Evolutionary conservation across 495 filamentous ascomycete genomes (phyloP), one percentile per base, ranked within the genome.

Genomic region (Neurospora sp.): DNA sequence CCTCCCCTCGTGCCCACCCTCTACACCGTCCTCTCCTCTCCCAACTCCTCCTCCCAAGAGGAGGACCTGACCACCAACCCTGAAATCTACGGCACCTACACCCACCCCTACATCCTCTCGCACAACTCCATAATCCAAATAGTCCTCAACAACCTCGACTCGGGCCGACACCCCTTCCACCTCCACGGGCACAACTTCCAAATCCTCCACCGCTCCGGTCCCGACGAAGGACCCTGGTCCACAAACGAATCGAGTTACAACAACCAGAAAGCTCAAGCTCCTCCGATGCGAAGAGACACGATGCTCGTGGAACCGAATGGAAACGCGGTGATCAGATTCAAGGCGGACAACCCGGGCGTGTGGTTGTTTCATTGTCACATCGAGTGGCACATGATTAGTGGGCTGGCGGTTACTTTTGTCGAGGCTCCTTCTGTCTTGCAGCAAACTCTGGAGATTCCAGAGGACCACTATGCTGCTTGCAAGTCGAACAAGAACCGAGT

Each of bases 121-220:
- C 88, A 91, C 70, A 86, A 86, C 66, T 83, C 96, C 35, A 82
- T 93, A 8, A 86, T 96, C 69, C 91, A 97, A 70, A 90, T 97
- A 49, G 83, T 95, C 31, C 78, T 97, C 9, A 96, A 96, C 87
- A 97, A 96, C 79, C 77, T 87, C 27, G 92, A 94, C 75, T 77
- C 86, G 0, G 91, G 91, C 62, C 81, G 88, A 11, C 93, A 97
- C 79, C 94, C 94, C 0, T 96, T 96, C 87, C 93, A 97, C 84
- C 84, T 96, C 3, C 93, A 97, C 86, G 94, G 93, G 16, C 94
- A 96, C 82, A 82, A 87, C 73, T 96, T 95, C 84, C 93, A 96
- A 78, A 84, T 90, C 4, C 73, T 87, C 20, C 80, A 81, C 70
- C 84, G 86, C 40, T 85, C 85, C 6, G 83, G 75, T 0, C 79